Conservation (phyloP, 176 grass and related monocot genomes). For the Zoysia pacifica region DNA sequence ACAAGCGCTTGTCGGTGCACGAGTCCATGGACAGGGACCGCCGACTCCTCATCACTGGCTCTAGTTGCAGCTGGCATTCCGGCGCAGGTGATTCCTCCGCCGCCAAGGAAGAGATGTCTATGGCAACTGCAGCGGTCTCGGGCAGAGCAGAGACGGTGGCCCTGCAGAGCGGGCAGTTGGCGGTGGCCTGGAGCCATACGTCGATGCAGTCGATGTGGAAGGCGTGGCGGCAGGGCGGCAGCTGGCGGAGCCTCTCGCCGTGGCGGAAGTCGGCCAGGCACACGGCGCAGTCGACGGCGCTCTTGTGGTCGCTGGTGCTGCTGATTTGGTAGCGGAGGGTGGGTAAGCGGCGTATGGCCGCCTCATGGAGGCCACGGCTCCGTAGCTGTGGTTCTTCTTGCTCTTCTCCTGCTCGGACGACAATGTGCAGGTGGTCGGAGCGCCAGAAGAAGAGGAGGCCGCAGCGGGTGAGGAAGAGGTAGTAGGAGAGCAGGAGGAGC, state of each 20-base stretch:
- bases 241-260: conserved; percentile 62
- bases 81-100: not conserved
- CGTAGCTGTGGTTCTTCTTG: not conserved
- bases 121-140: not conserved
- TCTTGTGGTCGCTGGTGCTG: not conserved
- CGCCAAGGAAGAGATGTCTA: not conserved
- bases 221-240: conserved; percentile 75
- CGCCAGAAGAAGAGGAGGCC: conserved; percentile 42
- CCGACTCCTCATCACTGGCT: conserved; percentile 13
- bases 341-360: conserved; percentile 61
- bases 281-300: conserved; percentile 59
- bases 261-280: conserved; percentile 70
- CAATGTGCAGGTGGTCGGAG: not conserved
- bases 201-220: conserved; percentile 99
- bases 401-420: not conserved
- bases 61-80: conserved; percentile 17
- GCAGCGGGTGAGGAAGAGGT: conserved; percentile 70
- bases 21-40: conserved; percentile 88
- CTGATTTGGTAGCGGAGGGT: conserved; percentile 47
- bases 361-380: conserved; percentile 46
- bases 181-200: conserved; percentile 75
- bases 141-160: conserved; percentile 26
- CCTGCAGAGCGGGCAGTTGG: conserved; percentile 88
- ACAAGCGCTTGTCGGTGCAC: conserved; percentile 53
- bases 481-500: conserved; percentile 72